Evolutionary conservation across 2,329 filamentous ascomycete species (phyloP), one percentile per base, ranked within the genome.

Genomic region (Chaetomium globosum): DNA sequence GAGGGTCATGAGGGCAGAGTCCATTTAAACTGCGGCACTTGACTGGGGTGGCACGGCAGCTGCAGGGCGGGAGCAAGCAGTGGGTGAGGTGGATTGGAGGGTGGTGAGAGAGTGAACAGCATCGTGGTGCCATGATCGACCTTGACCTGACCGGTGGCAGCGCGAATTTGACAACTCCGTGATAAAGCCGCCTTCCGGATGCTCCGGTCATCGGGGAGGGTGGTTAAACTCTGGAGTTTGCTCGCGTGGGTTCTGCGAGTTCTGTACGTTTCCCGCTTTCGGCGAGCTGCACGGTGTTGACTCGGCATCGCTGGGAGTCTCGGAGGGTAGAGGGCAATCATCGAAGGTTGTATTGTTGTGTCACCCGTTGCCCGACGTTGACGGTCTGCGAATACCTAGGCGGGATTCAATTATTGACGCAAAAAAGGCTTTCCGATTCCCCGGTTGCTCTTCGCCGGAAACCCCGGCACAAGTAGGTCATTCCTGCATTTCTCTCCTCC

Each of bases 51-150:
- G 26, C 30, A 68, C 60, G 33, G 19, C 23, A 10, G 23, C 36
- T 61, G 63, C 61, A 58, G 28, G 49, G 39, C 66, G 66, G 66
- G 58, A 67, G 39, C 48, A 65, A 59, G 66, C 66, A 58, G 61
- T 46, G 28, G 21, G 36, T 46, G 43, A 46, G 19, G 19, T n/a
- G 43, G 3, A 31, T 16, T 26, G 60, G 48, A 10, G 31, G 12
- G 6, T 12, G 26, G 30, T 23, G 31, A 28, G 39, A 55, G 48
- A 48, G 54, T 49, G 59, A 52, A 39, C 16, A 52, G 39, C 10
- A 31, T n/a, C 36, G 60, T 62, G 66, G 60, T 64, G 60, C 56
- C 60, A 68, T 61, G 9, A 46, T 61, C 31, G 23, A 26, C 2
- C 36, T 33, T 19, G 39, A 31, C 19, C 26, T 53, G 53, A 19